Evolutionary conservation across 805 yeast genomes (phyloP), one percentile per base, ranked within the genome.

Genomic region (Vanderwaltozyma tropicalis): DNA sequence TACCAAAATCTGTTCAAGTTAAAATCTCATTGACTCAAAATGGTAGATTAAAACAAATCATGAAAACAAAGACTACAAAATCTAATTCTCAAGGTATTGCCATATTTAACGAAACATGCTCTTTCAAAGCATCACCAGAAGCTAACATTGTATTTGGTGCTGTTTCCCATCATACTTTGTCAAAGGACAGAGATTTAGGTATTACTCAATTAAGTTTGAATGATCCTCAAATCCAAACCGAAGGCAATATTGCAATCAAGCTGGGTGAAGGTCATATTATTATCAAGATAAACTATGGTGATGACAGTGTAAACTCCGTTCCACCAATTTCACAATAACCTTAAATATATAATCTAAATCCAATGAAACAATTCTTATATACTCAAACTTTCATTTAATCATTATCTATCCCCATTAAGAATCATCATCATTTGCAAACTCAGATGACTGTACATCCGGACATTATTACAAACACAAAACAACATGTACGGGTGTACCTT

Each of bases 91-190:
- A 63, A 7, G 79, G 77, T 1, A 39, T 50, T 1, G 64, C 66
- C 34, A 63, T 57, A 39, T 78, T 80, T 75, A 69, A 75, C 41
- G 95, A 85, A 52, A 65, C 76, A 16, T 66, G 71, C 42, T 67
- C 78, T 4, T 82, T 88, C 64, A 76, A 72, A 50, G 78, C 89
- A 5, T 66, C 79, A 4, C 60, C 77, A 4, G 79, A 72, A 10
- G 78, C 79, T 3, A 69, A 65, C 38, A 50, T 88, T 30, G 63
- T 74, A 3, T 73, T 89, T 50, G 67, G 68, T 29, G 73, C 84
- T 20, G 66, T 74, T 30, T 75, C 78, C 25, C 81, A 74, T 51
- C 92, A 83, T 55, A 71, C 76, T 2, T 70, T 88, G 48, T 87
- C 94, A 28, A 78, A 80, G 52, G 79, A 74, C 47, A 63, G 66